Evolutionary conservation across 176 grass and related monocot genomes (phyloP), one percentile per base, ranked within the genome.

Genomic region (Areca catechu): DNA sequence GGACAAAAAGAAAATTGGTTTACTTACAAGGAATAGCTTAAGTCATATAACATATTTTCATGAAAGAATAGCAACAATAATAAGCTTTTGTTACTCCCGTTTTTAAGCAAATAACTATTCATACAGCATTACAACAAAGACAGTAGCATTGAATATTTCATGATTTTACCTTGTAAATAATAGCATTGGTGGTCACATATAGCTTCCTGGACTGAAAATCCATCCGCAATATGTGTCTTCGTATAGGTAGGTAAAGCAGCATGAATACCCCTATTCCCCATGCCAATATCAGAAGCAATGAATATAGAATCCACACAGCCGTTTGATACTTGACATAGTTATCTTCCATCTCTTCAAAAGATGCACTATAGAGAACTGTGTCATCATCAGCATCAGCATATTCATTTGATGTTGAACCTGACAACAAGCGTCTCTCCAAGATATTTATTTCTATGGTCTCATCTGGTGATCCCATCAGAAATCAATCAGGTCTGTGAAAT

Each of bases 221-320:
- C 12, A 48, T 80, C 17, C 69, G 59, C 19, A 34, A 71, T 4
- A 77, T 29, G 67, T 77, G 74, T 63, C 82, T 77, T 20, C 72
- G 61, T 20, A 92, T 56, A 15, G 88, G 88, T 4, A 92, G 22
- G 37, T 80, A 92, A 23, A 86, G 51, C 58, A 92, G 54, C 88
- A 92, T 83, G 16, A 92, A 65, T 15, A 77, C 6, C 16, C 88
- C 88, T 62, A 92, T 79, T 53, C 88, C 88, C 83, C 76, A 86
- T 25, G 79, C 76, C 37, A 86, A 65, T 16, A 92, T 68, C 57
- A 83, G 73, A 21, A 86, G 23, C 21, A 80, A 12, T 6, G 88
- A 86, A 54, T 80, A 71, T 25, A 92, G 64, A 49, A 83, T 73
- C 83, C 79, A 92, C 49, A 20, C 48, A 30, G 79, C 64, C 49